phyloP scores from a whole-genome alignment of 2,329 filamentous ascomycete genomes.

The Didymella pinodella region DNA sequence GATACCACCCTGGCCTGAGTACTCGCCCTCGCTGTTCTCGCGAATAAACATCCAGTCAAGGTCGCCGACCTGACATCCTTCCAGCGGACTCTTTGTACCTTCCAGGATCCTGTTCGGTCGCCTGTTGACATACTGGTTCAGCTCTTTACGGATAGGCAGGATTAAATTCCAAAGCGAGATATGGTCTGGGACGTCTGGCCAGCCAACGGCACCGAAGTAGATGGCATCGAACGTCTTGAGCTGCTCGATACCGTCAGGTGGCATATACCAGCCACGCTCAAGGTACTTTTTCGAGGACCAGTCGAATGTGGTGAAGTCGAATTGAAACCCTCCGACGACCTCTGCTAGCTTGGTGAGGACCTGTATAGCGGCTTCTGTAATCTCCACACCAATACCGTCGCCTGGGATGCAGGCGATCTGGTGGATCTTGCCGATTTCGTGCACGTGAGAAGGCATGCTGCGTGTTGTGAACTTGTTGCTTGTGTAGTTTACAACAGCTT shows the following conservation, averaged over 20 bases:
- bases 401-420: slow-evolving; percentile 45
- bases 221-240: slow-evolving; percentile 63
- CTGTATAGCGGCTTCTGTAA: slow-evolving; percentile 38
- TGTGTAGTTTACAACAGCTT: not conserved
- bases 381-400: slow-evolving; percentile 46
- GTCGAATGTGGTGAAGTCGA: slow-evolving; percentile 62
- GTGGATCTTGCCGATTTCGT: slow-evolving; percentile 39
- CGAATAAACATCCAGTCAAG: slow-evolving; percentile 60
- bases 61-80: slow-evolving; percentile 47
- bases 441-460: slow-evolving; percentile 39
- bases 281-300: slow-evolving; percentile 60
- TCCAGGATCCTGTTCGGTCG: slow-evolving; percentile 60
- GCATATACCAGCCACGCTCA: slow-evolving; percentile 62
- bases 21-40: slow-evolving; percentile 60
- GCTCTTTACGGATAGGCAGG: slow-evolving; percentile 70
- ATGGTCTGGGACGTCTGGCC: slow-evolving; percentile 70
- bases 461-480: not conserved
- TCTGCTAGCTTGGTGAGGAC: slow-evolving; percentile 55
- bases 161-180: slow-evolving; percentile 73
- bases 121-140: slow-evolving; percentile 75
- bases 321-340: slow-evolving; percentile 55
- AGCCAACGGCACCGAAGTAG: slow-evolving; percentile 68
- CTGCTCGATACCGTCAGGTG: slow-evolving; percentile 59
- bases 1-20: slow-evolving; percentile 57
- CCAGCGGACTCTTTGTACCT: slow-evolving; percentile 53